Base-by-base conservation (phyloP, 306 rosid species). In the Dalbergia cochinchinensis region DNA sequence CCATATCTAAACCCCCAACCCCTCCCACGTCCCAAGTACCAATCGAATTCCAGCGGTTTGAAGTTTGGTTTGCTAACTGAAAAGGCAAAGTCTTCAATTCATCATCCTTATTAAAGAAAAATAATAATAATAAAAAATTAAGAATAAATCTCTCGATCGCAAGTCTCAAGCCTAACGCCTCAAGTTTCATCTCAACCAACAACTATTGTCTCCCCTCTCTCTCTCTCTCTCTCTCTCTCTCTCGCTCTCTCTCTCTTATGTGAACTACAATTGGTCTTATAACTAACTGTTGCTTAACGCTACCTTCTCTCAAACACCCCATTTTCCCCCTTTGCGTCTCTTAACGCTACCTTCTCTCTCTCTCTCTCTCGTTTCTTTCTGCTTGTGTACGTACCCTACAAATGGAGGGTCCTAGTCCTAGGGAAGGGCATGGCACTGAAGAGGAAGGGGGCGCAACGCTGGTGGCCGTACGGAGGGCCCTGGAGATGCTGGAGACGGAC, bases 381-480 rank as follows among this genome's bases (percentile, higher is more conserved):
- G 19, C 45, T 3, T 31, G 61, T 41, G 42, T 44, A 11, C 15
- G 16, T 50, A 2, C 31, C 31, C 18, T 12, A 14, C 20, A 42
- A 8, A 83, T 76, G 86, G 87, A 74, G 10, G 19, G 64, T 22
- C 0, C 53, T 11, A 15, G 15, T 74, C 86, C 41, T 83, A 64
- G 4, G 2, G 78, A 59, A 2, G 19, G 34, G 10, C 69, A 48
- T 6, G 19, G 55, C 42, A 6, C 64, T 57, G 85, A 79, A 54
- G 22, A 16, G 26, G 60, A n/a, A 6, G 60, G 8, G 42, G 41
- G 31, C 7, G 37, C 76, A 2, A 63, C 85, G 2, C 80, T 80
- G 16, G 65, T 81, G 2, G 82, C 93, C 61, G 97, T 93, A 19
- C 80, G 79, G 6, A 85, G 86, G 8, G 97, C 92, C 1, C 80